These are phyloP conservation scores for Articulospora tetracladia DNA, from an alignment of 495 filamentous ascomycete species.

Conservation along the genomic window DNA sequence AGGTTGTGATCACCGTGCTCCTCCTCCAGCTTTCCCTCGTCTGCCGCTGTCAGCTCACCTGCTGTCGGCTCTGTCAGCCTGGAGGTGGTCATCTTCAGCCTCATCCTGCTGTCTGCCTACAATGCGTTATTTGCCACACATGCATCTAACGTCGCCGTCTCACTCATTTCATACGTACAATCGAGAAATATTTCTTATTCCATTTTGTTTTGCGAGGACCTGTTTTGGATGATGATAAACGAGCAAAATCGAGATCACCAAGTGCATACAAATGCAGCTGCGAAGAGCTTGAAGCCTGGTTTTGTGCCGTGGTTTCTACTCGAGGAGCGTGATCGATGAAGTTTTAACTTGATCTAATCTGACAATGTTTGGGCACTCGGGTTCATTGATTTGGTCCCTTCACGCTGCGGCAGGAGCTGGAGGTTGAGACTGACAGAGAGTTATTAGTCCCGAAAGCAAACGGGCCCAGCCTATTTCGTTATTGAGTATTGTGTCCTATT, in stretches of 20 bases:
- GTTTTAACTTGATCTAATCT: constrained; percentile 29
- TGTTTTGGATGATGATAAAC: constrained; percentile 25
- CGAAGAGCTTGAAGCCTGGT: constrained; percentile 22
- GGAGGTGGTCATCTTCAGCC: not conserved
- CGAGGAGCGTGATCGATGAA: constrained; percentile 19
- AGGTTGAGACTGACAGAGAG: no score
- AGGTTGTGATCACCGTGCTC: not conserved
- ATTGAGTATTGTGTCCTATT: no score
- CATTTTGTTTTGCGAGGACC: not conserved
- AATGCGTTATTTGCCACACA: not conserved
- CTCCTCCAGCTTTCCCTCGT: not conserved
- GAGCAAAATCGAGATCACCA: constrained; percentile 22
- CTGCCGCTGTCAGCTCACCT: not conserved
- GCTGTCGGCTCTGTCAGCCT: not conserved
- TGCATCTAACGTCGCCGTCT: not conserved
- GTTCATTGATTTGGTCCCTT: no score
- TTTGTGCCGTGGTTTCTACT: constrained; percentile 21
- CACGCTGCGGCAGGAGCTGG: no score
- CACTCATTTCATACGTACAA: not conserved
- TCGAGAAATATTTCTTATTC: not conserved
- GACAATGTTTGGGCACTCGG: constrained; percentile 7
- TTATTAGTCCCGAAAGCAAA: no score
- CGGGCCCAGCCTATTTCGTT: no score
- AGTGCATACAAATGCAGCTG: constrained; percentile 8
- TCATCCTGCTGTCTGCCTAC: not conserved